Evolutionary conservation across 2,329 filamentous ascomycete species (phyloP).

Genomic region (Colletotrichum agaves): DNA sequence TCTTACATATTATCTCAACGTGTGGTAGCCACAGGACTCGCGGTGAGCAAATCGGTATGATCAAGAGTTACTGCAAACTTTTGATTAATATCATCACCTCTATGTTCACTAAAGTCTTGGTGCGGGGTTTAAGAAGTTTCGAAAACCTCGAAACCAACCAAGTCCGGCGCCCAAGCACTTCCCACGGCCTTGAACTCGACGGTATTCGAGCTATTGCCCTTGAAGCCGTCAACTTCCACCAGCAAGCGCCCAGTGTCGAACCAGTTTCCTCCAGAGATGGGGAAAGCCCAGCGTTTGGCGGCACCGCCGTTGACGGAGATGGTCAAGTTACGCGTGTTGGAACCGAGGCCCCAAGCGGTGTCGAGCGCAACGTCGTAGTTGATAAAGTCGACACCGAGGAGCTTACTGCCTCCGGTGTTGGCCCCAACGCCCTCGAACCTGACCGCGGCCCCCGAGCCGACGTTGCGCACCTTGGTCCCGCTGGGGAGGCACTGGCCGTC

Average conservation of each 20-base stretch:
- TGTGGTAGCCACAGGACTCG: not conserved
- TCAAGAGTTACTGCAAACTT: not conserved
- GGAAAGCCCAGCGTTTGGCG: slow-evolving; percentile 59
- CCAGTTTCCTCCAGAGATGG: slow-evolving; percentile 62
- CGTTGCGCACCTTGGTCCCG: slow-evolving; percentile 54
- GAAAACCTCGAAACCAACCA: slow-evolving; percentile 53
- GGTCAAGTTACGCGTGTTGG: slow-evolving; percentile 62
- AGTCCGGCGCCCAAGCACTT: slow-evolving; percentile 50
- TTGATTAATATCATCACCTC: too few species aligned
- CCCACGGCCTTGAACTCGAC: slow-evolving; percentile 46
- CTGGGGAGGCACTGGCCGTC: slow-evolving; percentile 54
- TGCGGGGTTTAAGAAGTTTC: not conserved
- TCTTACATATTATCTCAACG: not conserved
- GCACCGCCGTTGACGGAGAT: slow-evolving; percentile 56
- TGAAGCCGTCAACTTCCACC: slow-evolving; percentile 58
- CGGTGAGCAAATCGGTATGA: not conserved
- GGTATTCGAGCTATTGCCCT: slow-evolving; percentile 50
- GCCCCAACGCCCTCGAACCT: slow-evolving; percentile 48
- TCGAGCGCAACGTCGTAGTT: slow-evolving; percentile 60
- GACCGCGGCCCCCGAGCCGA: slow-evolving; percentile 48
- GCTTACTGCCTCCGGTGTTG: slow-evolving; percentile 47
- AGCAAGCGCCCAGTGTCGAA: slow-evolving; percentile 58
- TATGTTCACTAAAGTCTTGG: not conserved
- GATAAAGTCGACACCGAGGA: slow-evolving; percentile 60
- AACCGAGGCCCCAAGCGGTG: slow-evolving; percentile 47